phyloP scores from a whole-genome alignment of 2,329 filamentous ascomycete species.

The Trichophyton mentagrophytes region DNA sequence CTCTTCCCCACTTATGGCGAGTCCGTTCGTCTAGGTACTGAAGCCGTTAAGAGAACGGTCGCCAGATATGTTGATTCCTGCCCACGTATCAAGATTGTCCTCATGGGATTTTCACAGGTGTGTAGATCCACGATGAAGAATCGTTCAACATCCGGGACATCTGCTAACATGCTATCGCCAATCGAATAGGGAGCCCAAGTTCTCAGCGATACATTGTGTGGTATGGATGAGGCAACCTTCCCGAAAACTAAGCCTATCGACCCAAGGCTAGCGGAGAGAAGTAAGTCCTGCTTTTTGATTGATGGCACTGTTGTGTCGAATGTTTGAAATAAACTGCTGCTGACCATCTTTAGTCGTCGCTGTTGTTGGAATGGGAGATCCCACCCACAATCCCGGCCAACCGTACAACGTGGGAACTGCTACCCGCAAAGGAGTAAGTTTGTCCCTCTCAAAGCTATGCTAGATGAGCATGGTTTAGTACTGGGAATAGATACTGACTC shows the following conservation, averaged over 20 bases:
- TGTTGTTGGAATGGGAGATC: slow-evolving; percentile 8
- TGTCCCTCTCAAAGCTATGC: background rate
- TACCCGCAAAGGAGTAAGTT: slow-evolving; percentile 7
- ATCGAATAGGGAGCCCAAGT: slow-evolving; percentile 9
- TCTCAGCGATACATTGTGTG: slow-evolving; percentile 8
- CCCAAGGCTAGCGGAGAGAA: background rate
- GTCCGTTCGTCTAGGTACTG: slow-evolving; percentile 6
- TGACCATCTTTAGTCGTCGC: slow-evolving; percentile 6
- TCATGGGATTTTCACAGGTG: slow-evolving; percentile 10
- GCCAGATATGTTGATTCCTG: slow-evolving; percentile 5
- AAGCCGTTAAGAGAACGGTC: slow-evolving; percentile 5
- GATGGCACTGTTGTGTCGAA: background rate
- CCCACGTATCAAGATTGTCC: slow-evolving; percentile 8
- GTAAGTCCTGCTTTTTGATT: background rate
- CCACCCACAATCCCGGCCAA: background rate
- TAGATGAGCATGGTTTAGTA: background rate
- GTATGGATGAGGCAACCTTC: slow-evolving; percentile 2
- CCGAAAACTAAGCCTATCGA: background rate
- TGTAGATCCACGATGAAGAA: background rate
- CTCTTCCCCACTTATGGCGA: slow-evolving; percentile 8
- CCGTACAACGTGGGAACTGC: slow-evolving; percentile 9
- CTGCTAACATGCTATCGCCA: background rate
- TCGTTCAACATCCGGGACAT: background rate
- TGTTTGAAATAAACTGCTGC: background rate
- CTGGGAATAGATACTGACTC: background rate